These are phyloP conservation scores for Ogataea pignaliae DNA, from an alignment of 805 yeast species.

Conservation along the genomic window DNA sequence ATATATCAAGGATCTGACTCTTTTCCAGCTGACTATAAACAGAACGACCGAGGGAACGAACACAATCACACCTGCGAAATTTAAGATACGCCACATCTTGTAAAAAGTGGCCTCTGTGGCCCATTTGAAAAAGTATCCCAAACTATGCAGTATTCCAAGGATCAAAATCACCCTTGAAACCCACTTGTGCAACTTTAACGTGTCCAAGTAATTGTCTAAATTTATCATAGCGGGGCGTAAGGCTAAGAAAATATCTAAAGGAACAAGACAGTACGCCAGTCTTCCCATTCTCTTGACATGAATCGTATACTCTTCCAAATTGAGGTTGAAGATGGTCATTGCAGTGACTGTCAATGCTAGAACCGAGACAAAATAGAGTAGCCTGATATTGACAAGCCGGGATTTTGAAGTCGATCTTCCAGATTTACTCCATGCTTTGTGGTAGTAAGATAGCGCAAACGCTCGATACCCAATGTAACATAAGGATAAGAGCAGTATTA, in stretches of 20 bases:
- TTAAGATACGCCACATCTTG: conserved; percentile 35
- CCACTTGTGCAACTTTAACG: conserved; percentile 66
- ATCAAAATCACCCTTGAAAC: conserved; percentile 52
- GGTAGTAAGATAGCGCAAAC: conserved; percentile 30
- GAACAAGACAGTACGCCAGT: conserved; percentile 51
- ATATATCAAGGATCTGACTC: conserved; percentile 47
- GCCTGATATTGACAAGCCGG: conserved; percentile 31
- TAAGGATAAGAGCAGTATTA: conserved; percentile 39
- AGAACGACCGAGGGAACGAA: conserved; percentile 34
- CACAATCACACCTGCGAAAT: conserved; percentile 50
- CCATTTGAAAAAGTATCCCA: conserved; percentile 53
- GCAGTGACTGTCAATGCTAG: conserved; percentile 29
- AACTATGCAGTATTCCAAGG: conserved; percentile 44
- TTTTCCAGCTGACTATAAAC: conserved; percentile 41
- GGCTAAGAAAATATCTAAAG: conserved; percentile 52
- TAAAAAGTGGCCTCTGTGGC: conserved; percentile 28
- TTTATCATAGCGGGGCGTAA: conserved; percentile 52
- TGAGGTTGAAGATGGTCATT: conserved; percentile 33
- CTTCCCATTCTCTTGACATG: conserved; percentile 59
- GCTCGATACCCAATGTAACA: conserved; percentile 35
- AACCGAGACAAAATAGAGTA: conserved; percentile 20
- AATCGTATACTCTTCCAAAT: conserved; percentile 29
- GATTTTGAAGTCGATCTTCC: conserved; percentile 35
- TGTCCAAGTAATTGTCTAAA: conserved; percentile 46
- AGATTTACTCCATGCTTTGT: conserved; percentile 33